Base-by-base conservation (phyloP, 2,329 filamentous ascomycete species). In the Xylaria sp. region DNA sequence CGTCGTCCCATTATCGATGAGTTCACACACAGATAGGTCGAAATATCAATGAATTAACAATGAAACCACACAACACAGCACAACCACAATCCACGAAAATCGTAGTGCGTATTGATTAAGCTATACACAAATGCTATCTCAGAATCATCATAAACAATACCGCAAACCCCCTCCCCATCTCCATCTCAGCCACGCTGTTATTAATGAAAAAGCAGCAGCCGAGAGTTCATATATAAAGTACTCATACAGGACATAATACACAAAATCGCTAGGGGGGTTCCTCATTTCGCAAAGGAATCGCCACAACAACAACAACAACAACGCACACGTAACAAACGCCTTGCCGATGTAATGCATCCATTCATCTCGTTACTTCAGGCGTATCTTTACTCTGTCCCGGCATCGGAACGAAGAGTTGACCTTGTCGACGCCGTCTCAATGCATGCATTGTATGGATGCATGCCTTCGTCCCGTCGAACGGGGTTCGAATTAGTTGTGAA, bases 291-390 rank as follows among this genome's bases (percentile, higher is more conserved):
- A 61, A 11, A 16, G 16, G 16, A 16, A 16, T 16, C 16, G 16
- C 13, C 13, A 47, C 44, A 18, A 47, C 11, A 47, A 8, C 8
- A 9, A 42, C 37, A 47, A 50, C 50, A 59, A 62, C 52, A 54
- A 58, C 53, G 46, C 37, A 47, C 57, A 49, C 50, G 13, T 57
- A 57, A 56, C 44, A 64, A 42, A 70, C 68, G 68, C 68, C 68
- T 65, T 54, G 59, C 51, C 62, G 64, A 69, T 70, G 66, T 67
- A 62, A 50, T 46, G 49, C 19, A 39, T 52, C 49, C 11, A 34
- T 23, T 59, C 30, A n/a, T 54, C 39, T 23, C 4, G 44, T 30
- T 37, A n/a, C 50, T 63, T 63, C 30, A 52, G 30, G 52, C 34
- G 37, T 9, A 42, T 42, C 37, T 42, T 2, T 10, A 10, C 11